Percentiles rank a stretch among this genome's conserved stretches.
phyloP scores from a whole-genome alignment of 1,284 basidiomycete species.

The Melanopsichium pennsylvanicum region DNA sequence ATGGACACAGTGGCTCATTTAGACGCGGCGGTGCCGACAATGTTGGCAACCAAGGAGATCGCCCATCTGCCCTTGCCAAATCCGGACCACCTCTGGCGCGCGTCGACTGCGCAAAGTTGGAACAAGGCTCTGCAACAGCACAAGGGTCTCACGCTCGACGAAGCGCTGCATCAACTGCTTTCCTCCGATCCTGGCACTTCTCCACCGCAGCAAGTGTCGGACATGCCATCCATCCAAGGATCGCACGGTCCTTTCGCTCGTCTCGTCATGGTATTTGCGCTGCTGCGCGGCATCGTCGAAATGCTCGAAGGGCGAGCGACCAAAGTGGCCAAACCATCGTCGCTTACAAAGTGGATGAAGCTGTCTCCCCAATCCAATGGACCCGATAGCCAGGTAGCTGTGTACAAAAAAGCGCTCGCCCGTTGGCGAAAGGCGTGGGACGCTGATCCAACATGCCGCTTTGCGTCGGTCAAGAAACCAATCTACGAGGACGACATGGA shows the following conservation, averaged over 20 bases:
- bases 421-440: conserved; percentile 59
- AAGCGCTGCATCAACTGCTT: conserved; percentile 46
- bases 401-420: conserved; percentile 47
- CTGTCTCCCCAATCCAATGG: conserved; percentile 3
- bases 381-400: conserved; percentile 23
- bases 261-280: conserved; percentile 48
- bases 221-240: conserved; percentile 36
- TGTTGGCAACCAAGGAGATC: conserved; percentile 45
- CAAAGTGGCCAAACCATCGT: conserved; percentile 38
- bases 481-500: conserved; percentile 5
- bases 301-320: conserved; percentile 50
- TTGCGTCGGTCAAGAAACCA: conserved; percentile 38
- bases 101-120: conserved; percentile 44
- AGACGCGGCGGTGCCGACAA: conserved; percentile 45
- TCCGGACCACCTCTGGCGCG: conserved; percentile 52
- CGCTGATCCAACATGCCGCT: conserved; percentile 42
- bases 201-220: conserved; percentile 1
- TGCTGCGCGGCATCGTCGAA: conserved; percentile 57
- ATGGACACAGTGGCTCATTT: conserved; percentile 54
- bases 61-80: conserved; percentile 52
- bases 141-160: conserved; percentile 44
- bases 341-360: conserved; percentile 39
- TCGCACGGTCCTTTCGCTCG: conserved; percentile 56
- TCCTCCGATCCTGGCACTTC: conserved; percentile 13
- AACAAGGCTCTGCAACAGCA: conserved; percentile 26